These are phyloP conservation scores for Spencermartinsiella ligniputridi DNA, from an alignment of 1,139 yeast species.

Conservation along the genomic window DNA sequence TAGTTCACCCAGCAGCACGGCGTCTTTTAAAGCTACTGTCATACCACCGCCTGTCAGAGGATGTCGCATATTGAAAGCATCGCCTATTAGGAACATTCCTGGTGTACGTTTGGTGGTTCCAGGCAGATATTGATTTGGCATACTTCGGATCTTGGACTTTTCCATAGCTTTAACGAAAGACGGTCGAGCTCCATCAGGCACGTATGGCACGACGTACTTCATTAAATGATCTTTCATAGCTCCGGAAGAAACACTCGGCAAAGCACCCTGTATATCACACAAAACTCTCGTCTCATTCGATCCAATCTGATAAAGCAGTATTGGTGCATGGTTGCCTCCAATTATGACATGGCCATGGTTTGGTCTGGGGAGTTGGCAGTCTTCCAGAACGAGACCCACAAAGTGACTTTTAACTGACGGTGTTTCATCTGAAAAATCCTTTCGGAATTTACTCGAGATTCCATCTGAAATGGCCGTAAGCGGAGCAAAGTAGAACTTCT, in stretches of 20 bases:
- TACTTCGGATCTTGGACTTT: slow-evolving; percentile 58
- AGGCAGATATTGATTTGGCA: slow-evolving; percentile 92
- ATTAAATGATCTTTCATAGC: slow-evolving; percentile 60
- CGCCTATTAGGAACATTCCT: slow-evolving; percentile 88
- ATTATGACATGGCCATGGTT: slow-evolving; percentile 86
- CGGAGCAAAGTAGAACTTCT: slow-evolving; percentile 48
- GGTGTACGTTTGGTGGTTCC: slow-evolving; percentile 61
- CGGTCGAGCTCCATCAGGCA: slow-evolving; percentile 64
- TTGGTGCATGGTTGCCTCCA: slow-evolving; percentile 76
- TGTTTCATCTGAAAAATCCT: slow-evolving; percentile 54
- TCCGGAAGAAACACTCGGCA: slow-evolving; percentile 63
- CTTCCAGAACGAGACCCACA: slow-evolving; percentile 70
- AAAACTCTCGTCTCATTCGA: slow-evolving; percentile 79
- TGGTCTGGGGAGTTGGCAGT: slow-evolving; percentile 68
- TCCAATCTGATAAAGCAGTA: slow-evolving; percentile 81
- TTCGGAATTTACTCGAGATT: slow-evolving; percentile 87
- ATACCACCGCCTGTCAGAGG: slow-evolving; percentile 99
- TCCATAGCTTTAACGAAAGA: slow-evolving; percentile 58
- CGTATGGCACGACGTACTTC: slow-evolving; percentile 55
- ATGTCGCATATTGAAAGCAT: slow-evolving; percentile 95
- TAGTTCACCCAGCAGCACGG: slow-evolving; percentile 58
- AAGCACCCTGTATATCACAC: slow-evolving; percentile 78
- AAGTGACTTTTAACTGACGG: slow-evolving; percentile 79
- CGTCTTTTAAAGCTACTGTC: slow-evolving; percentile 95
- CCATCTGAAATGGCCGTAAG: slow-evolving; percentile 88